Percentiles rank a stretch among this genome's conserved stretches.
These are phyloP conservation scores for Botrytis hyacinthi DNA, from an alignment of 2,329 filamentous ascomycete species.

Conservation along the genomic window DNA sequence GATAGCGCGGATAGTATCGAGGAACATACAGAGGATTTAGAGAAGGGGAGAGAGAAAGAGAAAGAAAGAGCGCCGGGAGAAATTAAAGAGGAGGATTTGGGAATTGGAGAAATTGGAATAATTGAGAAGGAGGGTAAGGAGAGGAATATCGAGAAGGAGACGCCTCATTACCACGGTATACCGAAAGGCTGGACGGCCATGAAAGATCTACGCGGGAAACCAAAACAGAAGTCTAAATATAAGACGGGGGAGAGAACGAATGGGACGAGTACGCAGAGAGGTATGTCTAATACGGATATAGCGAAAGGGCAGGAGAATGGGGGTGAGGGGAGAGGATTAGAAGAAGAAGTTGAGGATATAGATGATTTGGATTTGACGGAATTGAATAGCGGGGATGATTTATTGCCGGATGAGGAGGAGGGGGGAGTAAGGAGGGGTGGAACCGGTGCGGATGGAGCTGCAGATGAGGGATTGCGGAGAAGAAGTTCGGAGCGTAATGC, in stretches of 20 bases:
- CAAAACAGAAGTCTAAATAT: not conserved
- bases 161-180: conserved; percentile 3
- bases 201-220: not conserved
- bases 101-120: not conserved
- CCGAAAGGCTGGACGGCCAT: conserved; percentile 14
- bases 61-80: not conserved
- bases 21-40: not conserved
- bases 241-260: not conserved
- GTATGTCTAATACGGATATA: conserved; percentile 24
- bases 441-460: conserved; percentile 10
- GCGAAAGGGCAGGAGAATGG: conserved; percentile 26
- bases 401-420: conserved; percentile 30
- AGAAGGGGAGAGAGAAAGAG: not conserved
- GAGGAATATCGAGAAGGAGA: not conserved
- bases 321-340: conserved; percentile 16
- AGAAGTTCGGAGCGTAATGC: not conserved
- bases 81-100: not conserved
- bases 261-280: conserved; percentile 18
- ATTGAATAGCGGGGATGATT: conserved; percentile 37
- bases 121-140: not conserved
- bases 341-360: conserved; percentile 26
- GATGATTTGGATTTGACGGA: conserved; percentile 28
- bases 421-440: conserved; percentile 10
- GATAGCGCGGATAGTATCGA: not conserved
- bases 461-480: conserved; percentile 5